Evolutionary conservation across 1,284 basidiomycete species (phyloP).

Genomic region (Sanghuangporus baumii): DNA sequence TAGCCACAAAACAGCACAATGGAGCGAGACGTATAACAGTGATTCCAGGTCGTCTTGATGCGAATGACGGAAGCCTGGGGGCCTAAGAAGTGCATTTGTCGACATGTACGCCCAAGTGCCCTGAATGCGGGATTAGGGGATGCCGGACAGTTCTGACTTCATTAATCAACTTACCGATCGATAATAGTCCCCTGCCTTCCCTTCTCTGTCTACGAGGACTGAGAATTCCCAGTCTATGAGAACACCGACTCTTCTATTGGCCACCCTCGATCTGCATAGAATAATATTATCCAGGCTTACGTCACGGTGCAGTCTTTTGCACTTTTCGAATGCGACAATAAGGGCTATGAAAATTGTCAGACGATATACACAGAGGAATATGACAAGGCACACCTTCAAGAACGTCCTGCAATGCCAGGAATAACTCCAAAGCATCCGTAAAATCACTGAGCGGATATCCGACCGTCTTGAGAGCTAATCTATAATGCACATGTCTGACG

Average conservation of each 20-base stretch:
- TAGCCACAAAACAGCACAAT: neutral
- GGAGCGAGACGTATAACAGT: conserved; percentile 27
- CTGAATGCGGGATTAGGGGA: neutral
- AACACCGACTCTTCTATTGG: conserved; percentile 21
- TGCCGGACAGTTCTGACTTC: neutral
- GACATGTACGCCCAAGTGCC: neutral
- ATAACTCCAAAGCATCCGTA: conserved; percentile 13
- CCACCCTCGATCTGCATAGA: conserved; percentile 12
- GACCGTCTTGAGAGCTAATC: conserved; percentile 18
- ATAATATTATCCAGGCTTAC: conserved; percentile 32
- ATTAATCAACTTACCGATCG: conserved; percentile 24
- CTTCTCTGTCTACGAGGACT: conserved; percentile 3
- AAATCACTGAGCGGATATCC: conserved; percentile 15
- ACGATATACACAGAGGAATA: neutral
- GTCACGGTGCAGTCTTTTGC: conserved; percentile 29
- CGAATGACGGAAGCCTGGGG: conserved; percentile 20
- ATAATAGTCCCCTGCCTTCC: conserved; percentile 33
- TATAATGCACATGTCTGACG: conserved; percentile 18
- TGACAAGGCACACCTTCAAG: neutral
- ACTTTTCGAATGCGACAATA: conserved; percentile 23
- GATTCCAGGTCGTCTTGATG: conserved; percentile 33
- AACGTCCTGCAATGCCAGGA: conserved; percentile 1
- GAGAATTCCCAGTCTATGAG: conserved; percentile 34
- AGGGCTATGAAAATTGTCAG: conserved; percentile 24
- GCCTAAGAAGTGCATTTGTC: neutral